These are phyloP conservation scores for Cyclocybe aegerita DNA, from an alignment of 768 basidiomycete species.

Conservation along the genomic window DNA sequence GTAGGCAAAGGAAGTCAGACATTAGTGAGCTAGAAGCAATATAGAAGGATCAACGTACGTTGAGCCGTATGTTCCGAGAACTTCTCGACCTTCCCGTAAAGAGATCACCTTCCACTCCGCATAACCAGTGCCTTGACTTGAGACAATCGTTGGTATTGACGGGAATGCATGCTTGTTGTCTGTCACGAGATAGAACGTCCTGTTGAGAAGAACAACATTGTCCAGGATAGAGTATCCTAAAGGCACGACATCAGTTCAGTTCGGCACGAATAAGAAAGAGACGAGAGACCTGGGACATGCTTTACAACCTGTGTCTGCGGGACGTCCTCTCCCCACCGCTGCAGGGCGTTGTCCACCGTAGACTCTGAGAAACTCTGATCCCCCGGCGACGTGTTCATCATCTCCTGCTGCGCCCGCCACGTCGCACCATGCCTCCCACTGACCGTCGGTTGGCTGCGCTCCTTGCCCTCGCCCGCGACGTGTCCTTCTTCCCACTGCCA, in stretches of 20 bases:
- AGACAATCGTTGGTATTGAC: conserved; percentile 46
- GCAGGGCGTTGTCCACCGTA: conserved; percentile 52
- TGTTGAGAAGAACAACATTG: conserved; percentile 73
- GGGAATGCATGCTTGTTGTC: conserved; percentile 68
- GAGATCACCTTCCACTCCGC: conserved; percentile 64
- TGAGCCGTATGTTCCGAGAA: conserved; percentile 54
- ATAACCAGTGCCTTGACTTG: conserved; percentile 34
- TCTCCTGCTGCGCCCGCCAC: conserved; percentile 37
- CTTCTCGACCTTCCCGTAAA: conserved; percentile 41
- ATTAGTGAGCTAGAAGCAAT: background rate
- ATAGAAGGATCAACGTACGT: conserved; percentile 33
- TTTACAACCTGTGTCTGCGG: conserved; percentile 57
- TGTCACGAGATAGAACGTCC: conserved; percentile 72
- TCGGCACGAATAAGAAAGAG: conserved; percentile 1
- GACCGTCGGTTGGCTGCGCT: conserved; percentile 43
- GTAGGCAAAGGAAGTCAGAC: background rate
- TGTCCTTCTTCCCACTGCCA: conserved; percentile 67
- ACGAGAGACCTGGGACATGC: conserved; percentile 61
- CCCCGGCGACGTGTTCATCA: conserved; percentile 21
- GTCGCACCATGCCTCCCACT: conserved; percentile 42
- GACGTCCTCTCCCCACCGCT: conserved; percentile 53
- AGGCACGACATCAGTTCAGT: background rate
- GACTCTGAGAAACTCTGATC: conserved; percentile 27
- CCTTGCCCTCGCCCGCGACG: conserved; percentile 55
- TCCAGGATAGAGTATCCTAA: conserved; percentile 84